These are phyloP conservation scores for Verruconis gallopava DNA, from an alignment of 2,329 filamentous ascomycete genomes.

Conservation along the genomic window DNA sequence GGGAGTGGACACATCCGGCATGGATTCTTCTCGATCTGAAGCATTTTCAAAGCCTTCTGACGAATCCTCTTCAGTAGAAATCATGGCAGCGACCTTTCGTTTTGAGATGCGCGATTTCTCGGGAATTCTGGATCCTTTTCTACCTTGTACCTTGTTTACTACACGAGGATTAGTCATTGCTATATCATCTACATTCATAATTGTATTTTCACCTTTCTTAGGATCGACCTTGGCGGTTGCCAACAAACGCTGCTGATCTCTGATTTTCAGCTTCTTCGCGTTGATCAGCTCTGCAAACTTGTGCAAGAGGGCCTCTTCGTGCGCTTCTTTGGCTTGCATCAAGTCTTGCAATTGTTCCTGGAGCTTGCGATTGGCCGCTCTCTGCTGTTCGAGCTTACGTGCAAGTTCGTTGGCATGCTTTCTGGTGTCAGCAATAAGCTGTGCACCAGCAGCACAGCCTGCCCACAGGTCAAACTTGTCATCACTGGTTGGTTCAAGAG, in stretches of 20 bases:
- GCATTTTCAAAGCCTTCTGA: not conserved
- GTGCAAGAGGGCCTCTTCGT: conserved; percentile 52
- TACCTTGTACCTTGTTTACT: conserved; percentile 15
- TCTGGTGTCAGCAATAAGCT: conserved; percentile 34
- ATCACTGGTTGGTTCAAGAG: conserved; percentile 41
- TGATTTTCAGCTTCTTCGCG: conserved; percentile 68
- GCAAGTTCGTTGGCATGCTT: conserved; percentile 32
- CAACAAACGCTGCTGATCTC: conserved; percentile 31
- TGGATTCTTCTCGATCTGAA: not conserved
- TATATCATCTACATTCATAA: not conserved
- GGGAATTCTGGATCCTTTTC: conserved; percentile 17
- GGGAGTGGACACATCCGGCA: conserved; percentile 1
- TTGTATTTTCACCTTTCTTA: conserved; percentile 16
- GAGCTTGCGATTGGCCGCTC: conserved; percentile 45
- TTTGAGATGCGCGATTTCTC: conserved; percentile 19
- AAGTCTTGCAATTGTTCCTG: conserved; percentile 53
- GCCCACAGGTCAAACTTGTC: conserved; percentile 53
- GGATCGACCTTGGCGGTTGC: conserved; percentile 17
- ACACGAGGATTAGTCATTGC: not conserved
- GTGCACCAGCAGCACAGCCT: conserved; percentile 52
- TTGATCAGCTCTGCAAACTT: conserved; percentile 62
- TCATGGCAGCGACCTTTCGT: not conserved
- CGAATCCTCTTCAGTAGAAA: not conserved
- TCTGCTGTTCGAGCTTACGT: conserved; percentile 34
- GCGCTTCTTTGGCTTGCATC: conserved; percentile 49